A percentile compares a stretch with the other conserved stretches of the same genome.
These are phyloP conservation scores for Plasmodium sp. DNA, from an alignment of 169 alveolate species.

Conservation along the genomic window DNA sequence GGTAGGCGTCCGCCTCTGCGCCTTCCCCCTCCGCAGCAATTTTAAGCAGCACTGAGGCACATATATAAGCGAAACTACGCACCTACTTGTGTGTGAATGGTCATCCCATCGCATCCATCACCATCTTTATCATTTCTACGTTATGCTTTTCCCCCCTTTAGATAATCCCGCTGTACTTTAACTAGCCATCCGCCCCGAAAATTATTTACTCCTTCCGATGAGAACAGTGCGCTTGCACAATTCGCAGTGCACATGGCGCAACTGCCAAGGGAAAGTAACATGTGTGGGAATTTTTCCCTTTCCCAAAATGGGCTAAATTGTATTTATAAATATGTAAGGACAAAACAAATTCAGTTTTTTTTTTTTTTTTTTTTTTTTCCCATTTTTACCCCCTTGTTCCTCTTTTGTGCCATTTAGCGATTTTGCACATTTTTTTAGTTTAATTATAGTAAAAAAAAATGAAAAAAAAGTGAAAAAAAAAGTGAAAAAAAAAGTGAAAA, in stretches of 20 bases:
- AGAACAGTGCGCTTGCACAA: not conserved
- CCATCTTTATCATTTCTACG: not conserved
- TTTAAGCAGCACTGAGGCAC: too few species aligned
- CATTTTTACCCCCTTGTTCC: not conserved
- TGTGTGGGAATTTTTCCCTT: not conserved
- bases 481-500: not conserved
- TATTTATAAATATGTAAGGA: not conserved
- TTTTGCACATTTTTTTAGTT: not conserved
- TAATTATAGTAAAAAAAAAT: not conserved
- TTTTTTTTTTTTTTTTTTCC: not conserved
- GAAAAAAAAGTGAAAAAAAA: not conserved
- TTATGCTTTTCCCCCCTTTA: not conserved
- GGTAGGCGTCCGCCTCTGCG: not conserved
- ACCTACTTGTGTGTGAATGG: not conserved
- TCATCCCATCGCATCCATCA: not conserved
- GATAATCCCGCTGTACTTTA: conserved; percentile 64
- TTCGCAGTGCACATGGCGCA: not conserved
- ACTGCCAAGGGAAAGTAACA: not conserved
- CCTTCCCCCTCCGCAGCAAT: not conserved
- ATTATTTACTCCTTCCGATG: not conserved
- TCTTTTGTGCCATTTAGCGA: not conserved
- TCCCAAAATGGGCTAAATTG: not conserved
- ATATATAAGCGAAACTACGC: not conserved
- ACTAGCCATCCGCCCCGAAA: not conserved
- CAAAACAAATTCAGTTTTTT: not conserved